phyloP scores from a whole-genome alignment of 2,329 filamentous ascomycete genomes.

The Alternaria arborescens region DNA sequence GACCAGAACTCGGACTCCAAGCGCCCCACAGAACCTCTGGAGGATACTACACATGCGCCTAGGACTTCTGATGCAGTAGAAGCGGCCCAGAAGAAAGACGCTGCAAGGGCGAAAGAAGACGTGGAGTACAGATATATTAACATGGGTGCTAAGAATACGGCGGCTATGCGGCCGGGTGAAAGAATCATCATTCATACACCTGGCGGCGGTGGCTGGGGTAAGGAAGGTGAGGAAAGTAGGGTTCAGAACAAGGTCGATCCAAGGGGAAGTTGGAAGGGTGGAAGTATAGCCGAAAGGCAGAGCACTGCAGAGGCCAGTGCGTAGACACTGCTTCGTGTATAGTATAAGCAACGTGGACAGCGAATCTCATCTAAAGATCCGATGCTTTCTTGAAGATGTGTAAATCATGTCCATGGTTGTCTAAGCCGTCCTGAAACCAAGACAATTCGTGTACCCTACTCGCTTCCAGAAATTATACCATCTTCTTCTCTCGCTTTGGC shows the following conservation, averaged over 20 bases:
- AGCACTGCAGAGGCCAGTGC: conserved; percentile 59
- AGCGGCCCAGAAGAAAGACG: conserved; percentile 41
- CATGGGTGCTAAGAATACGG: conserved; percentile 81
- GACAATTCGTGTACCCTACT: not conserved
- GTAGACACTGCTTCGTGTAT: not conserved
- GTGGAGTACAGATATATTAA: conserved; percentile 71
- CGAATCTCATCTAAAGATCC: not conserved
- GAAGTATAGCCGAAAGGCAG: conserved; percentile 65
- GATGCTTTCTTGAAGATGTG: not conserved
- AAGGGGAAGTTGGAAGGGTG: conserved; percentile 66
- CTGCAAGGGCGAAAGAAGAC: conserved; percentile 49
- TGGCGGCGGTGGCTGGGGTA: conserved; percentile 81
- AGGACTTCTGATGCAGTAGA: conserved; percentile 57
- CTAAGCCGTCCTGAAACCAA: not conserved
- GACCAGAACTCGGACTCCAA: conserved; percentile 38
- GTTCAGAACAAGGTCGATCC: conserved; percentile 64
- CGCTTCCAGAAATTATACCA: conserved; percentile 1
- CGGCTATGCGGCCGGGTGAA: conserved; percentile 77
- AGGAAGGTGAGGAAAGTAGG: conserved; percentile 64
- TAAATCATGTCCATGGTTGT: not conserved
- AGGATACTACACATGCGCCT: conserved; percentile 51
- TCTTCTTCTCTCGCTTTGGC: conserved; percentile 20
- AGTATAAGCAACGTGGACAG: not conserved
- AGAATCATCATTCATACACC: conserved; percentile 80
- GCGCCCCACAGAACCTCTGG: conserved; percentile 27